Conservation (phyloP, 1,284 basidiomycete genomes). For the Moniliophthora roreri region DNA sequence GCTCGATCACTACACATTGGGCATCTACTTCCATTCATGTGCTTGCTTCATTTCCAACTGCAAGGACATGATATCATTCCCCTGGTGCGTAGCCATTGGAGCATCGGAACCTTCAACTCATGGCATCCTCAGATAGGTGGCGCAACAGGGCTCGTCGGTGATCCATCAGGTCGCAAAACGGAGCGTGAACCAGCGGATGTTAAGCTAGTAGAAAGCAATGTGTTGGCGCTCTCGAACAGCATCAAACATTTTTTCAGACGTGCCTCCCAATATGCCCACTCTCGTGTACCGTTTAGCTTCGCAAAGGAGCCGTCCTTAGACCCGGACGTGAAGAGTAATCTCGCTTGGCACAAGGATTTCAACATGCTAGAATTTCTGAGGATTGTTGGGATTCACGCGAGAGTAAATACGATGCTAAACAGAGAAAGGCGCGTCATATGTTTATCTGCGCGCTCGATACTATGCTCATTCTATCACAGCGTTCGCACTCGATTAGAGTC, state of each 20-base stretch:
- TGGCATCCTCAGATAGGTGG: constrained; percentile 81
- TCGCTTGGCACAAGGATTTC: constrained; percentile 79
- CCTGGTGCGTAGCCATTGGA: constrained; percentile 53
- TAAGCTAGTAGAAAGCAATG: constrained; percentile 67
- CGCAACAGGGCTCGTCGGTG: constrained; percentile 95
- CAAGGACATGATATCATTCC: constrained; percentile 82
- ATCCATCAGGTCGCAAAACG: constrained; percentile 87
- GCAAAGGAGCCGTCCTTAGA: constrained; percentile 19
- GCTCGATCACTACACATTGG: constrained; percentile 90
- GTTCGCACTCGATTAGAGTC: constrained; percentile 83
- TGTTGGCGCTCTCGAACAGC: constrained; percentile 62
- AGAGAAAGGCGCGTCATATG: constrained; percentile 74
- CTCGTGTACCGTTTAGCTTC: constrained; percentile 26
- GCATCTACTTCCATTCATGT: constrained; percentile 88
- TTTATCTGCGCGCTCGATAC: neutral
- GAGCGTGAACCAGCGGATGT: constrained; percentile 76
- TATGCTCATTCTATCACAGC: constrained; percentile 39
- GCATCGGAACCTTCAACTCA: constrained; percentile 4
- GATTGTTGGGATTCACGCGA: constrained; percentile 76
- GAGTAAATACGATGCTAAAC: constrained; percentile 89
- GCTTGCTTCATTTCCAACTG: constrained; percentile 84
- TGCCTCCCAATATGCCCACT: constrained; percentile 60
- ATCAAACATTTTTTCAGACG: constrained; percentile 73
- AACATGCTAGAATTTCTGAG: constrained; percentile 85
- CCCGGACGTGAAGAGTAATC: constrained; percentile 76